phyloP scores from a whole-genome alignment of 2,329 filamentous ascomycete genomes.

The Ophiostoma sp. region DNA sequence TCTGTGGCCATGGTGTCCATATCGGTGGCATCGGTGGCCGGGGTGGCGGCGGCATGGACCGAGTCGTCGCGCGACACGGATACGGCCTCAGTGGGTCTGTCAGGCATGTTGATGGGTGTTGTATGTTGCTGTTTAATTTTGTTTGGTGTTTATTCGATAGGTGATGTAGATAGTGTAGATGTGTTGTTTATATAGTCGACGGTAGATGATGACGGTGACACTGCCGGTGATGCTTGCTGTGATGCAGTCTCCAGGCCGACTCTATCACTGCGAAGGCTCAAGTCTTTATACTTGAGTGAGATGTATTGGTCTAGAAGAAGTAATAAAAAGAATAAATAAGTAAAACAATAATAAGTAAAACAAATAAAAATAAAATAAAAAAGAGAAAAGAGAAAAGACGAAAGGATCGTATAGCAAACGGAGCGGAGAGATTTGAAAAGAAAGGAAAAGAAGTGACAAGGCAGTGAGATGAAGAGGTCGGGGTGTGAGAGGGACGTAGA shows the following conservation, averaged over 20 bases:
- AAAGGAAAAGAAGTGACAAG: not conserved
- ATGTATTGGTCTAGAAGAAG: not conserved
- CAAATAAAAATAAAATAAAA: not conserved
- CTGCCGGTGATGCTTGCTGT: not conserved
- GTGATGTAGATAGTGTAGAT: not conserved
- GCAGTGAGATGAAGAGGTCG: not conserved
- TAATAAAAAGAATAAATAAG: not conserved
- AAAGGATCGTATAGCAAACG: not conserved
- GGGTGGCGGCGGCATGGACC: not conserved
- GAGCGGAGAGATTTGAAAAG: not conserved
- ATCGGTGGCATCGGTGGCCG: not conserved
- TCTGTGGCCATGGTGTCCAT: not conserved
- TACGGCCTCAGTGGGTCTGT: conserved; percentile 12
- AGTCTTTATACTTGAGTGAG: not conserved
- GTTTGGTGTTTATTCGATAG: no score
- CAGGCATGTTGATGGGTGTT: not conserved
- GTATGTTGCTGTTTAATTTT: no score
- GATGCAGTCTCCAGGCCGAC: not conserved
- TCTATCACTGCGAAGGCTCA: not conserved
- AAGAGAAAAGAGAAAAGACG: not conserved
- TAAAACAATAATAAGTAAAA: not conserved
- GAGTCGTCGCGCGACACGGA: not conserved
- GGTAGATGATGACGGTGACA: no score
- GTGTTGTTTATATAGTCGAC: not conserved
- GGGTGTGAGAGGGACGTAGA: no score